Evolutionary conservation across 768 basidiomycete species (phyloP), one percentile per base, ranked within the genome.

Genomic region (Thelephora ganbajun): DNA sequence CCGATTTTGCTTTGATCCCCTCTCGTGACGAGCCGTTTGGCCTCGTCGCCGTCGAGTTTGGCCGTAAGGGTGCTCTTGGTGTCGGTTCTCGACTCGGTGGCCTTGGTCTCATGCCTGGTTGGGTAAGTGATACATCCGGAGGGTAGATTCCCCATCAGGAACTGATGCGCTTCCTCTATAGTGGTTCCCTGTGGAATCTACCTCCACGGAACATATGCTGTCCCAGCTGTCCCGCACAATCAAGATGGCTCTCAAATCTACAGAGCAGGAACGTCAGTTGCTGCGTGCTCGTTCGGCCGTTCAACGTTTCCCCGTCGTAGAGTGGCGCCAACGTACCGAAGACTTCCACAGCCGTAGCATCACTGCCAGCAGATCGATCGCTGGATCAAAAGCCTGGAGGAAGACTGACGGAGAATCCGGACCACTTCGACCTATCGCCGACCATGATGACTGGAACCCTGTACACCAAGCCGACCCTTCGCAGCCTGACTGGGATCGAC

Each of bases 111-210:
- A 96, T 96, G 92, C 92, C 92, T 60, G 92, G 91, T 67, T 94
- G 92, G 92, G 89, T 91, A 60, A 57, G 83, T 73, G 0, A 13
- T 16, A 50, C 37, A 12, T 46, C 19, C 35, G 30, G 23, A 12
- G 11, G 48, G 52, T 1, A 5, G 16, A 30, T n/a, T 6, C 13
- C 33, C 16, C 33, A 9, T 36, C 22, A 9, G 5, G 16, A 12
- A 9, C 18, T 12, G 34, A 1, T 50, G n/a, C 26, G 11, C 35
- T 50, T 49, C 50, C n/a, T n/a, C n/a, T n/a, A 13, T 53, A 91
- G 89, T 96, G 92, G 92, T 94, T 91, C 73, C 92, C 92, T 44
- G 92, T 96, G 35, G 91, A 94, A 66, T 94, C 90, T 0, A 90
- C 71, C 52, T 83, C 92, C 22, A 92, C 90, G 5, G 82, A 80